Evolutionary conservation across 768 basidiomycete genomes (phyloP).

Genomic region (Hericium coralloides): DNA sequence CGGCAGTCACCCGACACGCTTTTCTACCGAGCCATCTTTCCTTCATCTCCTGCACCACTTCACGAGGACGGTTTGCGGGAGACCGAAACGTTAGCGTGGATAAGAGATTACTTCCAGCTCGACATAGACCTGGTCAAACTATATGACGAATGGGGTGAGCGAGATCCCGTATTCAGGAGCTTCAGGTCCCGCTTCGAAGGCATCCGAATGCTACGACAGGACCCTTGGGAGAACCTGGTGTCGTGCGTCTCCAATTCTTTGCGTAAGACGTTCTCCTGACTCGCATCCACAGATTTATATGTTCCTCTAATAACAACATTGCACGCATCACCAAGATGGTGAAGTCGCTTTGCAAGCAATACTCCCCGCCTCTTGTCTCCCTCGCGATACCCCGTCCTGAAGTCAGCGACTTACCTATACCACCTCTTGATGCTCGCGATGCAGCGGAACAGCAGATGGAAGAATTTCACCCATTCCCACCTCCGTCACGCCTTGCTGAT

Average conservation of each 20-base stretch:
- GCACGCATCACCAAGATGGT: conserved; percentile 91
- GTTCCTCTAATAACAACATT: conserved; percentile 97
- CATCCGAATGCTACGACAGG: conserved; percentile 82
- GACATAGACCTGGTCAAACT: conserved; percentile 60
- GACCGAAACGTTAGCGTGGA: conserved; percentile 62
- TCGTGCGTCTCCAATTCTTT: conserved; percentile 50
- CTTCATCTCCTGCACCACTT: conserved; percentile 28
- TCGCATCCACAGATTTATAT: conserved; percentile 68
- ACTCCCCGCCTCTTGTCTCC: conserved; percentile 60
- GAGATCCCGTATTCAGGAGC: conserved; percentile 68
- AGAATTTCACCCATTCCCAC: conserved; percentile 77
- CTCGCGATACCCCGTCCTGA: conserved; percentile 24
- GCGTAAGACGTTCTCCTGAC: not conserved
- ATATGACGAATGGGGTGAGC: conserved; percentile 66
- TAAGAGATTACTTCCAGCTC: conserved; percentile 87
- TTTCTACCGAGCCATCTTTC: conserved; percentile 66
- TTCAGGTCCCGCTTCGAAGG: conserved; percentile 63
- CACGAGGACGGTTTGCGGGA: conserved; percentile 32
- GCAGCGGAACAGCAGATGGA: conserved; percentile 15
- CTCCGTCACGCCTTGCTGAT: conserved; percentile 56
- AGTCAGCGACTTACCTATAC: conserved; percentile 24
- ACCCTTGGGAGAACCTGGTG: conserved; percentile 92
- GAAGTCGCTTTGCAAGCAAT: conserved; percentile 68
- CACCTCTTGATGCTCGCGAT: conserved; percentile 9
- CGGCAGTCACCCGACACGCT: conserved; percentile 58